phyloP scores from a whole-genome alignment of 2,329 filamentous ascomycete genomes.

The Alternaria triticina region DNA sequence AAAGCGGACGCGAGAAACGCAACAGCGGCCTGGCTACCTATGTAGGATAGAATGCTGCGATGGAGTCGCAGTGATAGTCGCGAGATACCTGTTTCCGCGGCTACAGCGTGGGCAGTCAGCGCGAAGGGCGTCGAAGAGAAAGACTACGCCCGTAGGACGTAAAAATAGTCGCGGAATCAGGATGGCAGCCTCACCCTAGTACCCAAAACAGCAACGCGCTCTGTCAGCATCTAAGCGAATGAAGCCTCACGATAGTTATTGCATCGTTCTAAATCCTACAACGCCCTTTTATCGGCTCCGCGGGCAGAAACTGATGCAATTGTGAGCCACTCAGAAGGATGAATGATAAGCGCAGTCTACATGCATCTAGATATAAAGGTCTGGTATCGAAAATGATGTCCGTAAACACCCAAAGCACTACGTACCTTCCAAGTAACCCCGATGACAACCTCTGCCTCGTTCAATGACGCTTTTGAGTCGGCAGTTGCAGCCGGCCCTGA shows the following conservation, averaged over 20 bases:
- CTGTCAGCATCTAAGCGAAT: neutral
- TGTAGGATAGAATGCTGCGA: neutral
- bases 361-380: neutral
- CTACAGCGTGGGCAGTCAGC: neutral
- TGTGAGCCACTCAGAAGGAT: neutral
- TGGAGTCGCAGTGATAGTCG: neutral
- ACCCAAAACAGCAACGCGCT: neutral
- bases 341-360: neutral
- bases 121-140: neutral
- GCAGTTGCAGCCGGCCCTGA: slow-evolving; percentile 24
- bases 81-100: neutral
- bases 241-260: neutral
- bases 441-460: slow-evolving; percentile 2
- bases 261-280: neutral
- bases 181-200: neutral
- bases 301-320: neutral
- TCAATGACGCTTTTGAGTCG: slow-evolving; percentile 23
- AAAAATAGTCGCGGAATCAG: neutral
- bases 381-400: neutral
- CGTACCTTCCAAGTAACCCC: neutral
- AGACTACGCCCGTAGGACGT: neutral
- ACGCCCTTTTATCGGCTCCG: neutral
- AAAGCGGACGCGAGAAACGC: neutral
- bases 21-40: neutral
- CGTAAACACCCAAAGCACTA: neutral